Evolutionary conservation across 495 filamentous ascomycete species (phyloP), one percentile per base, ranked within the genome.

Genomic region (Tuber melanosporum): DNA sequence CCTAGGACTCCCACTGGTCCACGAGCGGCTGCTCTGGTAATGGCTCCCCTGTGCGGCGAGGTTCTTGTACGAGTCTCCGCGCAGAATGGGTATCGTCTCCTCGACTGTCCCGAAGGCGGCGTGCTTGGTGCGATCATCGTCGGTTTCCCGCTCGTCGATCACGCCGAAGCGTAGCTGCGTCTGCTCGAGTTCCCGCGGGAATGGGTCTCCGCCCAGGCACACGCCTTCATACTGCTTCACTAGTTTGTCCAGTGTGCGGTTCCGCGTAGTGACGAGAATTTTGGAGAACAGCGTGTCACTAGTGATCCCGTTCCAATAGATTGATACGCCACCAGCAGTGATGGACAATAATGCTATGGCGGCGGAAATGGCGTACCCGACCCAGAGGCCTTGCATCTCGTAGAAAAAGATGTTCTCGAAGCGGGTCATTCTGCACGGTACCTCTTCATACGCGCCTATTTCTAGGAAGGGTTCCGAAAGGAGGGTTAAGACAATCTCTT

Each of bases 211-310:
- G 2, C 85, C 85, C 9, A 86, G 73, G 74, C 84, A 85, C 15
- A 84, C 85, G 17, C 85, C 85, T 44, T 84, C 82, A 39, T 83
- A 83, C 26, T 62, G 47, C 26, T 77, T 66, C 15, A 83, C 80
- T 12, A 86, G 46, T 22, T 76, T 73, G 72, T 86, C 85, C 0
- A 86, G 76, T 2, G 84, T 86, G 14, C 76, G 80, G 70, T 86
- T 86, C 44, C 85, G 78, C 9, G 85, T 86, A 1, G 85, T 86
- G 70, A 86, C 85, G 47, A 86, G 75, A 73, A 86, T 85, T 57
- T 85, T 85, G 1, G 84, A 85, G 76, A 86, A 86, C 8, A 79
- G 80, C 5, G 82, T 86, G 47, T 86, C 85, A 22, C 83, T 85
- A 0, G 81, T 79, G 32, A 86, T 82, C 6, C 85, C 85, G 52